Conservation (phyloP, 2,329 filamentous ascomycete genomes). For the Dactylonectria estremocensis region DNA sequence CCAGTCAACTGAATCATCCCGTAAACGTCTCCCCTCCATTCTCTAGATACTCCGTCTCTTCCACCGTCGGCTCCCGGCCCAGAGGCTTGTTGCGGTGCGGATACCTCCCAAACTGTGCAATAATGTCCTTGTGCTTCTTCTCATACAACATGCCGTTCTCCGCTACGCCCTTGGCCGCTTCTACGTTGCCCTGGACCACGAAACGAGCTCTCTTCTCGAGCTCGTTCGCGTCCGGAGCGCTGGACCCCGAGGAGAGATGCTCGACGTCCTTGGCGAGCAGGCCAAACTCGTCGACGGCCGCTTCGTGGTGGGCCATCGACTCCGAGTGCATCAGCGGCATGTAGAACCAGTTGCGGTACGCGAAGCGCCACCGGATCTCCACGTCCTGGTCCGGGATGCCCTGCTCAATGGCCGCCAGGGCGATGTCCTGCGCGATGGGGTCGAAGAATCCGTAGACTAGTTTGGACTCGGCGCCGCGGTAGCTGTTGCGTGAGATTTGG, state of each 20-base stretch:
- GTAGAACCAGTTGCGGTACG: constrained; percentile 70
- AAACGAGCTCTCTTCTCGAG: constrained; percentile 47
- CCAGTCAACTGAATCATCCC: constrained; percentile 14
- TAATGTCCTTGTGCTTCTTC: constrained; percentile 64
- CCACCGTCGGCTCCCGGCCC: constrained; percentile 63
- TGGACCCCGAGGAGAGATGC: constrained; percentile 47
- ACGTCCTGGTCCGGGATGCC: constrained; percentile 49
- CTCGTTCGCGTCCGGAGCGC: constrained; percentile 35
- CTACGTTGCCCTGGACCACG: constrained; percentile 46
- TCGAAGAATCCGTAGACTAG: constrained; percentile 71
- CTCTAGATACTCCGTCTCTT: constrained; percentile 66
- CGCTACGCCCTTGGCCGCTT: constrained; percentile 46
- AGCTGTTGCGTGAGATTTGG: constrained; percentile 75
- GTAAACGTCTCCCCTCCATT: constrained; percentile 60
- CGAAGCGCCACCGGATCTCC: constrained; percentile 53
- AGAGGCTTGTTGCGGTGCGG: constrained; percentile 70
- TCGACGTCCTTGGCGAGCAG: constrained; percentile 54
- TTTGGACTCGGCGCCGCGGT: constrained; percentile 62
- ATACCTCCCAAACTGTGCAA: constrained; percentile 71
- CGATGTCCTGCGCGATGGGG: constrained; percentile 64
- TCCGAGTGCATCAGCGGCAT: constrained; percentile 75
- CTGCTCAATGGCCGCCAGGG: constrained; percentile 53
- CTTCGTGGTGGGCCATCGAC: constrained; percentile 60
- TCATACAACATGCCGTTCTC: constrained; percentile 53
- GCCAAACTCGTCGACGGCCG: constrained; percentile 51